A percentile compares a stretch with the other conserved stretches of the same genome.
These are phyloP conservation scores for Sporisorium scitamineum DNA, from an alignment of 1,284 basidiomycete genomes.

Conservation along the genomic window DNA sequence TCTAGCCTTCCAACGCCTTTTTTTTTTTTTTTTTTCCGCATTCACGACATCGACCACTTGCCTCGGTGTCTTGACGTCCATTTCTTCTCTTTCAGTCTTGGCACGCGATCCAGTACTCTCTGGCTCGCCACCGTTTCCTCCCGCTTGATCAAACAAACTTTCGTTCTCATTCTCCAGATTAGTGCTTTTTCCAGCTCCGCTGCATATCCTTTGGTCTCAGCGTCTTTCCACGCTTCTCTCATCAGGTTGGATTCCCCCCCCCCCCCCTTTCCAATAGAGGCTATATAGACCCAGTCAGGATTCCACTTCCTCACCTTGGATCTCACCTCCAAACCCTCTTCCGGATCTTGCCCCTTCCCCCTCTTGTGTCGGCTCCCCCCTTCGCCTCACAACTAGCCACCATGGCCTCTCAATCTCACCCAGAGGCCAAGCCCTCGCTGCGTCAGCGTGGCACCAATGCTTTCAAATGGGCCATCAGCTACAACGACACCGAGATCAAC, in stretches of 20 bases:
- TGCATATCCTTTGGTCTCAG: background rate
- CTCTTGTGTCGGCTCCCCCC: conserved; percentile 7
- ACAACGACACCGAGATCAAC: conserved; percentile 64
- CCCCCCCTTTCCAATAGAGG: background rate
- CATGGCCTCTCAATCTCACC: conserved; percentile 31
- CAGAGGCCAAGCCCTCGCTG: conserved; percentile 24
- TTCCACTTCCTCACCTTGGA: too few relatives aligned
- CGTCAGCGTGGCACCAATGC: conserved; percentile 29
- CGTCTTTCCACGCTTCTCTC: background rate
- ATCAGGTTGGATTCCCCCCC: too few relatives aligned
- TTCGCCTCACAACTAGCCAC: conserved; percentile 9
- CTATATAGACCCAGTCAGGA: conserved; percentile 39
- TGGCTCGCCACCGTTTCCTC: conserved; percentile 7
- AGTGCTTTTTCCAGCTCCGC: background rate
- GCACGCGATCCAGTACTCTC: conserved; percentile 9
- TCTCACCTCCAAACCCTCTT: too few relatives aligned
- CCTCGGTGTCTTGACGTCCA: too few relatives aligned
- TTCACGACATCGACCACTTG: too few relatives aligned
- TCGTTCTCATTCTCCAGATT: background rate
- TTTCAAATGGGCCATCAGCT: conserved; percentile 54
- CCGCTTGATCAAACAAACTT: background rate
- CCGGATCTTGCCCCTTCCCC: background rate
- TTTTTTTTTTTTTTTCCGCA: too few relatives aligned
- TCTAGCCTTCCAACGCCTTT: conserved; percentile 1
- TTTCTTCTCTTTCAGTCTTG: conserved; percentile 18